Conservation (phyloP, 129 eudicot genomes). For the Flaveria ramosissima region DNA sequence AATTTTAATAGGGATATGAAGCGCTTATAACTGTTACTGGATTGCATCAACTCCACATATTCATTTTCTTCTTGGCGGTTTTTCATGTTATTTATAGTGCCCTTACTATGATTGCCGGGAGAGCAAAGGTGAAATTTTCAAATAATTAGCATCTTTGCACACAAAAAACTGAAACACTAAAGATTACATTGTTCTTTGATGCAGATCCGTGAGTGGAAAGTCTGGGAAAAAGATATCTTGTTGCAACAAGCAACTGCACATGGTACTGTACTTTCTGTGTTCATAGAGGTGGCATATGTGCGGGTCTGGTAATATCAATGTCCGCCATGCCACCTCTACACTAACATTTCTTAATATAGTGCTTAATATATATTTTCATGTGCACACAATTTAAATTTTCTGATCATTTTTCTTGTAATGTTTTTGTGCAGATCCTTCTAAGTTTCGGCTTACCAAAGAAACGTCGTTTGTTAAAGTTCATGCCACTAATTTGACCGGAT, state of each 20-base stretch:
- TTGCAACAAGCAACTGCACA: conserved; percentile 29
- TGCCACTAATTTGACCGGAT: conserved; percentile 41
- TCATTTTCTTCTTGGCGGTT: conserved; percentile 93
- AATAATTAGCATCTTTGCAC: background rate
- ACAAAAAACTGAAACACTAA: background rate
- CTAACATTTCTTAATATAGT: background rate
- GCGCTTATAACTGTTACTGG: conserved; percentile 73
- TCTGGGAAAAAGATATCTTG: conserved; percentile 61
- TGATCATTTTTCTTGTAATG: conserved; percentile 8
- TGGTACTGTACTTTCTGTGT: conserved; percentile 28
- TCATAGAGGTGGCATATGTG: background rate
- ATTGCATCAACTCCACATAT: conserved; percentile 89
- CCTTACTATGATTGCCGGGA: conserved; percentile 74
- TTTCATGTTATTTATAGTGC: conserved; percentile 86
- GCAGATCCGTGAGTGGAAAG: conserved; percentile 89
- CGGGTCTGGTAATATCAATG: background rate
- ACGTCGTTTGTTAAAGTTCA: conserved; percentile 64
- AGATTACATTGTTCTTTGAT: conserved; percentile 21
- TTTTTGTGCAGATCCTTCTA: conserved; percentile 48
- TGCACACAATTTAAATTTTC: conserved; percentile 4
- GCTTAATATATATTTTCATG: background rate
- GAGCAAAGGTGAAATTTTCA: conserved; percentile 50
- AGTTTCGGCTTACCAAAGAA: conserved; percentile 68
- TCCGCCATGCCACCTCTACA: background rate
- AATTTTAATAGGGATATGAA: conserved; percentile 58